A percentile compares a stretch with the other conserved stretches of the same genome.
Evolutionary conservation across 148 eudicot genomes (phyloP).

Genomic region (Cornus suecica): DNA sequence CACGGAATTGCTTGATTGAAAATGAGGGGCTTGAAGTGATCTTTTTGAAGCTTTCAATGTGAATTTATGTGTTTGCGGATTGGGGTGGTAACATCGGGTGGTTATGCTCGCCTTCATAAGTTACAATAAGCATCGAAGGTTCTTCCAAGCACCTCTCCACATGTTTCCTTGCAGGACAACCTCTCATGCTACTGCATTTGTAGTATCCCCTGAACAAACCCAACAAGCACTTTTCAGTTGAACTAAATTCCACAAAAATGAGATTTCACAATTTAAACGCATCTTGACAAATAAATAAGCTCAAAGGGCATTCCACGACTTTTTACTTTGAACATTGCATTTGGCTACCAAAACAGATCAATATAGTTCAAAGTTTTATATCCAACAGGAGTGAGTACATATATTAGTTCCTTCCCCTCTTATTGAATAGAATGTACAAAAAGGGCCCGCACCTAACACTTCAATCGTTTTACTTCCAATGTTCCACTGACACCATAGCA

Average conservation of each 20-base stretch:
- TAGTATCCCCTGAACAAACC: slow-evolving; percentile 51
- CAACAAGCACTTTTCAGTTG: not conserved
- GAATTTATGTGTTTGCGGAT: slow-evolving; percentile 43
- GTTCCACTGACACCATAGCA: not conserved
- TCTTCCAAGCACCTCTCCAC: slow-evolving; percentile 82
- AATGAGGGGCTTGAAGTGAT: slow-evolving; percentile 3
- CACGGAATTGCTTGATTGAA: not conserved
- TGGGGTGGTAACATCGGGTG: slow-evolving; percentile 54
- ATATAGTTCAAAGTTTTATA: not conserved
- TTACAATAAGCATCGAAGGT: slow-evolving; percentile 69
- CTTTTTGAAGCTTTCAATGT: not conserved
- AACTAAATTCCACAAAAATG: not conserved
- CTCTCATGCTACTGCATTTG: slow-evolving; percentile 81
- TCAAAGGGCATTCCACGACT: not conserved
- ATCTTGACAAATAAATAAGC: not conserved
- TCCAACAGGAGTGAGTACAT: not conserved
- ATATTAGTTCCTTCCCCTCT: not conserved
- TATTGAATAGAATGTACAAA: not conserved
- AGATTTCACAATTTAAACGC: not conserved
- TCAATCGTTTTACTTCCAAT: not conserved
- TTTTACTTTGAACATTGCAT: not conserved
- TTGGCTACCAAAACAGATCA: not conserved
- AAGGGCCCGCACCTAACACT: not conserved
- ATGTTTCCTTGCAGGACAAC: slow-evolving; percentile 89
- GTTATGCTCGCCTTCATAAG: slow-evolving; percentile 83